Percentiles rank a stretch among this genome's conserved stretches.
Conservation (phyloP, 805 yeast genomes). For the Candida anglica region DNA sequence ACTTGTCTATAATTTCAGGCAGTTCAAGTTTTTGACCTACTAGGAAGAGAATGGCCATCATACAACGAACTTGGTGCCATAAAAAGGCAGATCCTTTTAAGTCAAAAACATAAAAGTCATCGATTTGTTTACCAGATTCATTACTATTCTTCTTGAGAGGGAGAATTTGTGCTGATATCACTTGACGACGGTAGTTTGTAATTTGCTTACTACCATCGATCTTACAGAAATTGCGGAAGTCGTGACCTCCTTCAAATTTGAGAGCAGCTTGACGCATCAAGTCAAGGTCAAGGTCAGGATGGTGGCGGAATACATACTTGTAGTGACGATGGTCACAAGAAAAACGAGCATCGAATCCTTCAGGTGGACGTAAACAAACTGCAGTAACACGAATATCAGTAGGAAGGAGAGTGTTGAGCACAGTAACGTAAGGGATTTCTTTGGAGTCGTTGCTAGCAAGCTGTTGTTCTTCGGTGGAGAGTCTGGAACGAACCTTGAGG, state of each 20-base stretch:
- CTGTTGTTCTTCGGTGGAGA: slow-evolving; percentile 59
- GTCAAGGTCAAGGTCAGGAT: slow-evolving; percentile 51
- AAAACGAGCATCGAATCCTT: slow-evolving; percentile 85
- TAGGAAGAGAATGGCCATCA: slow-evolving; percentile 78
- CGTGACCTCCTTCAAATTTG: slow-evolving; percentile 69
- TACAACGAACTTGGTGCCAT: slow-evolving; percentile 98
- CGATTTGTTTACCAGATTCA: too few species aligned
- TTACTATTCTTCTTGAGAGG: slow-evolving; percentile 27
- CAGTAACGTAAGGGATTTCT: slow-evolving; percentile 74
- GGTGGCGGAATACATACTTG: slow-evolving; percentile 67
- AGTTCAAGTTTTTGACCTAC: slow-evolving; percentile 77
- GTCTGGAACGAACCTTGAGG: slow-evolving; percentile 64
- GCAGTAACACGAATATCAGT: slow-evolving; percentile 79
- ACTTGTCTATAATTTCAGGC: slow-evolving; percentile 50
- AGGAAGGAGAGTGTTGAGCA: slow-evolving; percentile 76
- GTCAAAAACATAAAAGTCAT: slow-evolving; percentile 67
- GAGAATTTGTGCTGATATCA: slow-evolving; percentile 50
- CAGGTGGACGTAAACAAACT: slow-evolving; percentile 79
- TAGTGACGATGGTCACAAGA: slow-evolving; percentile 86
- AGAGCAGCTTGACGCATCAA: slow-evolving; percentile 67
- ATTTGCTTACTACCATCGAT: slow-evolving; percentile 93
- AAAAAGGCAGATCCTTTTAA: slow-evolving; percentile 84
- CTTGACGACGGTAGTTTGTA: slow-evolving; percentile 65
- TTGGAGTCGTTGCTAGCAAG: slow-evolving; percentile 52
- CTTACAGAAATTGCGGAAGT: slow-evolving; percentile 92